phyloP scores from a whole-genome alignment of 345 rosid species.

The Lepidium aucheri region DNA sequence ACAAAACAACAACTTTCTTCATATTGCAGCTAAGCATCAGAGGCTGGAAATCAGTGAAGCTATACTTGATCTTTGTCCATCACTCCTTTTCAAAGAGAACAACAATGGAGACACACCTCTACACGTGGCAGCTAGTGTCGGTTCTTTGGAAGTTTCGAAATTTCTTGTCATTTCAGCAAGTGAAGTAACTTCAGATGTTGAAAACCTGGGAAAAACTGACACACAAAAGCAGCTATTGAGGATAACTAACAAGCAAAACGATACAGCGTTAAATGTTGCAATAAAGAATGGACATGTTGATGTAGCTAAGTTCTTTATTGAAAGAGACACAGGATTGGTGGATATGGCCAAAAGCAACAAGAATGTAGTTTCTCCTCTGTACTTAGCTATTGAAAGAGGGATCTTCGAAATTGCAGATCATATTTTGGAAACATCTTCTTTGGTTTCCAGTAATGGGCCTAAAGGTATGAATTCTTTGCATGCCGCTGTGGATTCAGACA shows the following conservation, averaged over 20 bases:
- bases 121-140: constrained; percentile 33
- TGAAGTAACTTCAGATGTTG: not conserved
- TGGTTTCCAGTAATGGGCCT: not conserved
- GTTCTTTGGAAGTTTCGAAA: constrained; percentile 7
- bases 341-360: not conserved
- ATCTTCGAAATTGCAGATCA: not conserved
- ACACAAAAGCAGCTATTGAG: constrained; percentile 7
- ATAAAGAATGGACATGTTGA: constrained; percentile 12
- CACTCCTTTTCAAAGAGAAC: constrained; percentile 20
- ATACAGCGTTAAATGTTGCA: constrained; percentile 22
- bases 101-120: constrained; percentile 33
- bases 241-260: constrained; percentile 14
- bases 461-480: constrained; percentile 19
- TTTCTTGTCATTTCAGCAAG: constrained; percentile 4
- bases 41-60: constrained; percentile 7
- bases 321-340: constrained; percentile 7
- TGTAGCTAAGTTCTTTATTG: constrained; percentile 15
- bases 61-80: constrained; percentile 15
- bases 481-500: constrained; percentile 9
- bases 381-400: constrained; percentile 26
- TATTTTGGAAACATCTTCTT: constrained; percentile 2
- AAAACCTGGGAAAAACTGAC: not conserved
- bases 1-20: constrained; percentile 29
- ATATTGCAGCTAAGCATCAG: constrained; percentile 26
- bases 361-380: constrained; percentile 12